These are phyloP conservation scores for Amborella trichopoda DNA, from an alignment of 164 flowering plant genomes.

Conservation along the genomic window DNA sequence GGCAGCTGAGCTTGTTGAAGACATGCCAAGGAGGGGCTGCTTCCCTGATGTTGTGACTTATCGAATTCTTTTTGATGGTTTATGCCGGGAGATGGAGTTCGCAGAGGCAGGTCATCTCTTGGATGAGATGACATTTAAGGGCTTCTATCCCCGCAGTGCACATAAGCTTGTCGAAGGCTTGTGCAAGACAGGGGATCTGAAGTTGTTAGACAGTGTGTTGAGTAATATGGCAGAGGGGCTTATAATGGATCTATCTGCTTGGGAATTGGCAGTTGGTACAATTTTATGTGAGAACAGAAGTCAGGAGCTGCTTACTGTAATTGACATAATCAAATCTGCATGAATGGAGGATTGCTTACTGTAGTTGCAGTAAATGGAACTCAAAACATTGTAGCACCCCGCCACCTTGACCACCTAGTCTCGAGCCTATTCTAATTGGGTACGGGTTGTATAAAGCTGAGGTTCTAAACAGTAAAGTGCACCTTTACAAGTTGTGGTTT, in stretches of 20 bases:
- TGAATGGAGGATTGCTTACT: too few relatives aligned
- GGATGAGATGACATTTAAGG: slow-evolving; percentile 74
- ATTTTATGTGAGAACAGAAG: too few relatives aligned
- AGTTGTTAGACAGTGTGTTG: slow-evolving; percentile 23
- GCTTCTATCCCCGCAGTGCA: slow-evolving; percentile 30
- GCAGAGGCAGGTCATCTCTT: slow-evolving; percentile 44
- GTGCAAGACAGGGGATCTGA: slow-evolving; percentile 20
- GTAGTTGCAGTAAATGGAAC: too few relatives aligned
- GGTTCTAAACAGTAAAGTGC: too few relatives aligned
- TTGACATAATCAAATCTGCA: too few relatives aligned
- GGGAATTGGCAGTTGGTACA: slow-evolving; percentile 32
- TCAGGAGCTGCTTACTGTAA: too few relatives aligned
- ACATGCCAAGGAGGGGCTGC: slow-evolving; percentile 65
- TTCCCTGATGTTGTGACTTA: slow-evolving; percentile 62
- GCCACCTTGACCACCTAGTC: too few relatives aligned
- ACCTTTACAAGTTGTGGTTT: too few relatives aligned
- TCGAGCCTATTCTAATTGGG: too few relatives aligned
- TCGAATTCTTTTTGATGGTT: slow-evolving; percentile 46
- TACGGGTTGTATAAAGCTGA: too few relatives aligned
- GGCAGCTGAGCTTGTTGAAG: slow-evolving; percentile 53
- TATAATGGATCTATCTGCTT: slow-evolving; percentile 24
- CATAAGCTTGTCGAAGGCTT: slow-evolving; percentile 28
- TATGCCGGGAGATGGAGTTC: slow-evolving; percentile 27
- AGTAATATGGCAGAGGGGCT: slow-evolving; percentile 24
- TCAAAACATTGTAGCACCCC: too few relatives aligned